Evolutionary conservation across 345 rosid species (phyloP), one percentile per base, ranked within the genome.

Genomic region (Cardamine chenopodiifolia): DNA sequence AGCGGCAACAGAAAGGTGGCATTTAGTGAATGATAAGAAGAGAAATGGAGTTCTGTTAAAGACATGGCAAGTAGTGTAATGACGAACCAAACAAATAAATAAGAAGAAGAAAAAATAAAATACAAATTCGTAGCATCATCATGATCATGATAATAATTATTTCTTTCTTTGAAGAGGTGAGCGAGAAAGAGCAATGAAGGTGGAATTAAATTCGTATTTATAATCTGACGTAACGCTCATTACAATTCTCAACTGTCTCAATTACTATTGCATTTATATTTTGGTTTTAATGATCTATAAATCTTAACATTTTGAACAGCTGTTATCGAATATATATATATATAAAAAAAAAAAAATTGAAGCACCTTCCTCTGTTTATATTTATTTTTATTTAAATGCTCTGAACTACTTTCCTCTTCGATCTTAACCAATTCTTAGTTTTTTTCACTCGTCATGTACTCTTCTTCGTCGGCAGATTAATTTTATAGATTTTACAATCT

Each of bases 181-280:
- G 74, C 49, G 48, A 64, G 58, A 71, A 71, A 68, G 75, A 68
- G 45, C 48, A 62, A 62, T 25, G 78, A 72, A 85, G 76, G 80
- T 76, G 81, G 83, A 88, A 85, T 86, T 86, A 68, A 87, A 87
- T 80, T 81, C 89, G 90, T 90, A 84, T 86, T 85, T 89, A 83
- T 86, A 90, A 85, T 90, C 85, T 90, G 95, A 90, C 85, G 88
- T 81, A 85, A 85, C 84, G 85, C 85, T 92, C 89, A 81, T 87
- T 86, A 88, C 71, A 77, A 56, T 90, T 87, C 90, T 90, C 97
- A 90, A 92, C 89, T 68, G 97, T 82, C 90, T 83, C 97, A 85
- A 84, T 92, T 89, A 95, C 97, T 88, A 72, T 81, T 79, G 97
- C 99, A 95, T 95, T 92, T 86, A 92, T 86, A 80, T 77, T 77